Evolutionary conservation across 148 eudicot species (phyloP), one percentile per base, ranked within the genome.

Genomic region (Nepenthes gracilis): DNA sequence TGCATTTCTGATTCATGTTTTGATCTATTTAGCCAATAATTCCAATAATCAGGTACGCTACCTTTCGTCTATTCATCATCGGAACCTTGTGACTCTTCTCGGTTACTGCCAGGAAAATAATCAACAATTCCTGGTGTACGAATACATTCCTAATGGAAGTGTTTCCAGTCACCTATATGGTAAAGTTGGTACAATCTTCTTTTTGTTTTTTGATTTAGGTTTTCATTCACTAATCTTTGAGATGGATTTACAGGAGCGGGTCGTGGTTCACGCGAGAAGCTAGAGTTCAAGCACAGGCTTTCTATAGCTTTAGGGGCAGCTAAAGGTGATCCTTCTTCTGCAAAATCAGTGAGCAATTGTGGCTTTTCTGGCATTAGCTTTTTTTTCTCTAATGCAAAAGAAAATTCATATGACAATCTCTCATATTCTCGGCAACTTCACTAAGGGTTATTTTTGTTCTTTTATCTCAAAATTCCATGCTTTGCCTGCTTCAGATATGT

Each of bases 281-380:
- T 92, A 67, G 98, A 92, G 75, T 92, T 92, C 81, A 92, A 88
- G 90, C 98, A 88, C 74, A 78, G 98, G 74, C 88, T 92, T 68
- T 70, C 96, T 33, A 88, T 92, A 78, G 98, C 98, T 74, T 78
- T 92, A 65, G 98, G 96, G 77, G 96, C 96, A 76, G 98, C 98
- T 88, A 92, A 92, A 92, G 98, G 98, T 92, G 98, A 92, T 85
- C 23, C 23, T 23, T 23, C 96, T 68, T 85, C 81, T 85, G 94
- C 88, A 85, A 83, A 91, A 83, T 79, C 94, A 81, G 98, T 88
- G 96, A 92, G 97, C 97, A 83, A 85, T 87, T 83, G 76, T 85
- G 83, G 82, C 89, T 87, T 81, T 81, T 81, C 87, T 78, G 95
- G 85, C 80, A 79, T 87, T 80, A 67, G 79, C 80, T 83, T 73